These are phyloP conservation scores for Penicillium sp. DNA, from an alignment of 2,329 filamentous ascomycete species.

Conservation along the genomic window DNA sequence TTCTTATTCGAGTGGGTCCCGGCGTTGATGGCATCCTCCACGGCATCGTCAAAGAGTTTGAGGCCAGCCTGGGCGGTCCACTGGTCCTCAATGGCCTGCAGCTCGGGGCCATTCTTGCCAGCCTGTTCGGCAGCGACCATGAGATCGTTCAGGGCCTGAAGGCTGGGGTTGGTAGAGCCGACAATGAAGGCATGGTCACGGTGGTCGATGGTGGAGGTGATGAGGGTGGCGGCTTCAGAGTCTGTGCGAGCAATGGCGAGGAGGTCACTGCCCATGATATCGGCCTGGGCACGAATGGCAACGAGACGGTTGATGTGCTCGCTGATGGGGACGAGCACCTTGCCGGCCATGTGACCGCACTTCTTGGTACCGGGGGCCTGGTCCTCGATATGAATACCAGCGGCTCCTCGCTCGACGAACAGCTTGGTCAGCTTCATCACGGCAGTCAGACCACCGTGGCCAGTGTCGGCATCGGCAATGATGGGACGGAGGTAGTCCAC, in stretches of 20 bases:
- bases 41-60: slow-evolving; percentile 85
- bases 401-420: slow-evolving; percentile 92
- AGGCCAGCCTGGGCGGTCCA: slow-evolving; percentile 76
- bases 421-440: slow-evolving; percentile 99
- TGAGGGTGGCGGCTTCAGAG: slow-evolving; percentile 93
- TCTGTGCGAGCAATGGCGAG: slow-evolving; percentile 90
- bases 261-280: slow-evolving; percentile 94
- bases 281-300: slow-evolving; percentile 92
- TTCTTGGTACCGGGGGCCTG: slow-evolving; percentile 98
- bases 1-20: slow-evolving; percentile 61
- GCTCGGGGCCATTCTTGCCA: slow-evolving; percentile 71
- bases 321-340: slow-evolving; percentile 91
- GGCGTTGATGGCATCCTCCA: slow-evolving; percentile 71
- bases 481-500: slow-evolving; percentile 94
- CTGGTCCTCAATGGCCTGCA: slow-evolving; percentile 86
- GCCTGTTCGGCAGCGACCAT: slow-evolving; percentile 79
- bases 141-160: slow-evolving; percentile 81
- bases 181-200: slow-evolving; percentile 93
- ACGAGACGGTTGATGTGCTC: slow-evolving; percentile 98
- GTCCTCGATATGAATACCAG: slow-evolving; percentile 97
- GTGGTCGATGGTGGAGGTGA: slow-evolving; percentile 92
- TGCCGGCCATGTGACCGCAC: slow-evolving; percentile 98
- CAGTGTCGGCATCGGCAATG: slow-evolving; percentile 93
- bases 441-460: slow-evolving; percentile 93
- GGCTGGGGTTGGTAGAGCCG: slow-evolving; percentile 75